Percentiles rank a stretch among this genome's conserved stretches.
Evolutionary conservation across 1,284 basidiomycete species (phyloP).

Genomic region (Fomitopsis schrenkii): DNA sequence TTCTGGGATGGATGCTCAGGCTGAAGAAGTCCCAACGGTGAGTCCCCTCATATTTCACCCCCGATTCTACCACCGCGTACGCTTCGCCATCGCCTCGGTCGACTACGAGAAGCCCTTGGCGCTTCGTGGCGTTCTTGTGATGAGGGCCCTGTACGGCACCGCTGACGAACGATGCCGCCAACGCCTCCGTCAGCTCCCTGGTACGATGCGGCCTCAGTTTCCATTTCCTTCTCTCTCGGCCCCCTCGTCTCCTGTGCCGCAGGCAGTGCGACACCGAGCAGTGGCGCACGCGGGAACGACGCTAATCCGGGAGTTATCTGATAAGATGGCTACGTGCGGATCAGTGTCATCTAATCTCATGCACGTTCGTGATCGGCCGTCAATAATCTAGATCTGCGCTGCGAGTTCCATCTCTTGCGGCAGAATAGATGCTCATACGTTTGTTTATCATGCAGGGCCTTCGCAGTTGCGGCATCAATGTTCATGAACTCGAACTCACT

Average conservation of each 20-base stretch:
- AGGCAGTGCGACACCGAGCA: background rate
- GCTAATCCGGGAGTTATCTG: background rate
- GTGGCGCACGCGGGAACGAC: background rate
- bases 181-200: background rate
- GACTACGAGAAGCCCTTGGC: background rate
- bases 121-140: no score
- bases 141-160: no score
- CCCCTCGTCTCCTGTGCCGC: background rate
- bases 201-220: background rate
- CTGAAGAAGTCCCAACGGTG: slow-evolving; percentile 63
- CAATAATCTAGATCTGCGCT: background rate
- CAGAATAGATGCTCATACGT: background rate
- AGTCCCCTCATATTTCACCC: slow-evolving; percentile 10
- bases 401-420: no score
- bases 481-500: slow-evolving; percentile 94
- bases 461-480: slow-evolving; percentile 82
- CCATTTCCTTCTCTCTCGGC: background rate
- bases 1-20: slow-evolving; percentile 46
- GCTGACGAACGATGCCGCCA: no score
- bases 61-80: no score
- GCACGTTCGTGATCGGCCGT: background rate
- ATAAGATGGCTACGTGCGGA: background rate
- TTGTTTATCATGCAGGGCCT: slow-evolving; percentile 66
- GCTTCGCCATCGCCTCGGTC: background rate
- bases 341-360: background rate